Conservation (phyloP, 495 filamentous ascomycete species). For the Podospora conica region DNA sequence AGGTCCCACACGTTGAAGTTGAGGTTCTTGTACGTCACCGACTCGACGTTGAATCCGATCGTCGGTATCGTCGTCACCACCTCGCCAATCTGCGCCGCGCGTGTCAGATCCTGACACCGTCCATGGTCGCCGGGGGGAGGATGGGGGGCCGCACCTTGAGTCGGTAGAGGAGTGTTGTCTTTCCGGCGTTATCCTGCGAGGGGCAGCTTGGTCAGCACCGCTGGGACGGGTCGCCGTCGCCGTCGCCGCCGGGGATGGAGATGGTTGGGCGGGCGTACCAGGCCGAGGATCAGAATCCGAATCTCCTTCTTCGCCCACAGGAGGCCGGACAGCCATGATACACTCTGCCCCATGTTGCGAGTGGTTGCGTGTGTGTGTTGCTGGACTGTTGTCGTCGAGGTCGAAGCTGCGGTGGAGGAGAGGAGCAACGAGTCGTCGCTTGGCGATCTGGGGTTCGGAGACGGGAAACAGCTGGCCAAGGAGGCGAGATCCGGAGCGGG, state of each 20-base stretch:
- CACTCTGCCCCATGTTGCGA: constrained; percentile 66
- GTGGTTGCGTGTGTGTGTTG: constrained; percentile 19
- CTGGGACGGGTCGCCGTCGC: neutral
- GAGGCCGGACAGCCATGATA: constrained; percentile 69
- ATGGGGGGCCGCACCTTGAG: constrained; percentile 67
- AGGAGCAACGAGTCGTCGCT: neutral
- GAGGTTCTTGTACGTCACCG: constrained; percentile 92
- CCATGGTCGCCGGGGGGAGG: neutral
- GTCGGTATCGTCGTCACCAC: constrained; percentile 98
- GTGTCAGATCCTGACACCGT: constrained; percentile 1
- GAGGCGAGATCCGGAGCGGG: neutral
- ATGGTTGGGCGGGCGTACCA: constrained; percentile 53
- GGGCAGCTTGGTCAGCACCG: constrained; percentile 21
- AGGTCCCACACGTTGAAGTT: constrained; percentile 99
- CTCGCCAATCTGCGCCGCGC: constrained; percentile 72
- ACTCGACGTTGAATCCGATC: constrained; percentile 98
- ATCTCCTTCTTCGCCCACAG: constrained; percentile 96
- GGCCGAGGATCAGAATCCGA: constrained; percentile 87
- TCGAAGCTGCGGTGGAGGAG: neutral
- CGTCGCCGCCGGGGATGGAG: neutral
- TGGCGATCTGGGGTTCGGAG: neutral
- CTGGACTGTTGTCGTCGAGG: neutral
- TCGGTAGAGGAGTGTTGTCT: constrained; percentile 93
- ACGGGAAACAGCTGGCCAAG: constrained; percentile 4
- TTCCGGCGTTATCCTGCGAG: constrained; percentile 91